A percentile compares a stretch with the other conserved stretches of the same genome.
Evolutionary conservation across 805 yeast genomes (phyloP).

Genomic region (Suhomyces canberraensis): DNA sequence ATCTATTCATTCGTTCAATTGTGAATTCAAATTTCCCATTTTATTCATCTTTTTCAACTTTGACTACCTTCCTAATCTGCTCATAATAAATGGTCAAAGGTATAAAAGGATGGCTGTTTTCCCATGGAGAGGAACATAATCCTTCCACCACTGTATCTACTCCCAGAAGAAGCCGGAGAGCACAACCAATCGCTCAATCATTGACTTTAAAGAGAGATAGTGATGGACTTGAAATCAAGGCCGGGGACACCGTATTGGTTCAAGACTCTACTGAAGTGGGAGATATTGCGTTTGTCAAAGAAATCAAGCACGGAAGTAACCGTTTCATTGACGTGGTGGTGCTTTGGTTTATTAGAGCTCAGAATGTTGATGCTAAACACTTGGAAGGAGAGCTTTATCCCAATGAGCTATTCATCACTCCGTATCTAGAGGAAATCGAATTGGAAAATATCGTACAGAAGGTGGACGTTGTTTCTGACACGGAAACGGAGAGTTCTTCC

Average conservation of each 20-base stretch:
- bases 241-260: constrained; percentile 53
- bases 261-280: constrained; percentile 30
- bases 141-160: neutral
- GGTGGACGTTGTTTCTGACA: constrained; percentile 43
- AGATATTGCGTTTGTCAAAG: constrained; percentile 52
- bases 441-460: constrained; percentile 41
- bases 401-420: constrained; percentile 55
- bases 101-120: constrained; percentile 38
- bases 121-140: constrained; percentile 11
- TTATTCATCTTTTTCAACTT: too few species aligned
- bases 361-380: constrained; percentile 32
- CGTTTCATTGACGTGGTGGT: constrained; percentile 48
- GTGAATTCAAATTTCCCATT: too few species aligned
- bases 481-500: constrained; percentile 33
- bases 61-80: too few species aligned
- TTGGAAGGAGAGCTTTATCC: constrained; percentile 15
- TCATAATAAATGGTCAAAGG: too few species aligned
- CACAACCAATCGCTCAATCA: constrained; percentile 3
- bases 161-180: constrained; percentile 5
- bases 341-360: constrained; percentile 42
- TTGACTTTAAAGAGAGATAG: constrained; percentile 14
- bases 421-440: constrained; percentile 44
- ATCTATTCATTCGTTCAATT: too few species aligned
- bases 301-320: constrained; percentile 49
- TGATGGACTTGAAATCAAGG: constrained; percentile 47